Base-by-base conservation (phyloP, 2,329 filamentous ascomycete genomes). In the Monosporascus sp. region DNA sequence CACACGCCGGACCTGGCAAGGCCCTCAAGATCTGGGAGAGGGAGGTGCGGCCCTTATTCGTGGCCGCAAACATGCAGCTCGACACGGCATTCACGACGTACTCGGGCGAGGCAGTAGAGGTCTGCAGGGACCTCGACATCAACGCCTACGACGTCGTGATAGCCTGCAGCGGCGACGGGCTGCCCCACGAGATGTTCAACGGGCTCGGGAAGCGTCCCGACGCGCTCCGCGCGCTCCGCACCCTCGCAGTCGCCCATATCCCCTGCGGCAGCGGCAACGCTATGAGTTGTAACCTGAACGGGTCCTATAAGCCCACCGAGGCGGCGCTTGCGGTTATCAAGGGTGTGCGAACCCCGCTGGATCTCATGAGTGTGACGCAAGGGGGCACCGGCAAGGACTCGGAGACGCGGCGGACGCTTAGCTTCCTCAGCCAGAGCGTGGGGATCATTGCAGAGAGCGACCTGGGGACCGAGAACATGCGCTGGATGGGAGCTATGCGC, bases 251-350 rank as follows among this genome's bases (percentile, higher is more conserved):
- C 2, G 87, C 86, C 22, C 90, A 96, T 66, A 79, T 99, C 37
- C 94, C 94, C 1, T 96, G 92, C 66, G 94, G 94, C 16, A 94
- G 90, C 49, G 94, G 94, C 6, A 99, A 99, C 69, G 94, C 90
- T 22, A 88, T 97, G 85, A 89, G 90, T 58, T 86, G 88, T 74
- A 97, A 97, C 69, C 74, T 95, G 47, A 91, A 90, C 60, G 94
- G 93, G 5, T 92, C 91, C 1, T 81, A 87, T 58, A 85, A 82
- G 58, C 81, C 88, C 8, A 88, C 85, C 55, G 70, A 90, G 46
- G 91, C 92, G 0, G 90, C 93, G 1, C 75, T 97, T 56, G 86
- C 85, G 24, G 85, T 97, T 47, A 83, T 97, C 64, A 99, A 99
- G 70, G 93, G 91, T 11, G 73, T 93, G 16, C 81, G 86, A n/a